These are phyloP conservation scores for Fomitopsis pinicola DNA, from an alignment of 1,284 basidiomycete species.

Conservation along the genomic window DNA sequence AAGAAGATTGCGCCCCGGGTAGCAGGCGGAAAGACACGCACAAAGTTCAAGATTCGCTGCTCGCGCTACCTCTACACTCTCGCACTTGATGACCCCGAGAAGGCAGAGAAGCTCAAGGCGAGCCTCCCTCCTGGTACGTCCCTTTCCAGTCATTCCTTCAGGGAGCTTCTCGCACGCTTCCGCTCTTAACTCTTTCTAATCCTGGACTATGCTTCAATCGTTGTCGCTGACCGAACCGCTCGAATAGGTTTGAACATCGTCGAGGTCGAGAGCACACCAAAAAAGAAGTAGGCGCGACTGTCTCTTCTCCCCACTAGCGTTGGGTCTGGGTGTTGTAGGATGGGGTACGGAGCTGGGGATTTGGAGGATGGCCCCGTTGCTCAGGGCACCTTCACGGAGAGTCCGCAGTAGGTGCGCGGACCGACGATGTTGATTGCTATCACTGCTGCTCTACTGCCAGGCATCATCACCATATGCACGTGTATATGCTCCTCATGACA, in stretches of 20 bases:
- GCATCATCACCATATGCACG: background rate
- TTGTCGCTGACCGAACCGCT: background rate
- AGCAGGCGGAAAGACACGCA: slow-evolving; percentile 74
- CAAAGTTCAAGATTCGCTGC: slow-evolving; percentile 99
- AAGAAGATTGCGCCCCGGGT: slow-evolving; percentile 83
- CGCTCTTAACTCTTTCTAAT: too few relatives aligned
- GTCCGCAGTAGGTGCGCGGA: background rate
- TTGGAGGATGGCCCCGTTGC: background rate
- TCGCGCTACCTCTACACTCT: slow-evolving; percentile 98
- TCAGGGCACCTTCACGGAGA: background rate
- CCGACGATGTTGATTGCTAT: background rate
- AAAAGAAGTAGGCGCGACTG: slow-evolving; percentile 59
- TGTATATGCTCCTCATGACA: background rate
- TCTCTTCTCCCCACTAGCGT: background rate
- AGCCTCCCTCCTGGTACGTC: slow-evolving; percentile 88
- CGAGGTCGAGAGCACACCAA: slow-evolving; percentile 60
- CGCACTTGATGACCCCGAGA: slow-evolving; percentile 92
- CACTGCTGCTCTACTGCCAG: background rate
- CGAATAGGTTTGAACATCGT: slow-evolving; percentile 54
- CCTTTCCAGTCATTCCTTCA: background rate
- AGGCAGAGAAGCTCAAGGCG: slow-evolving; percentile 98
- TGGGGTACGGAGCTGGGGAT: background rate
- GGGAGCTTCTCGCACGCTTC: too few relatives aligned
- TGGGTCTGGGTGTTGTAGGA: background rate
- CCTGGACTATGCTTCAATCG: background rate